Conservation (phyloP, 169 alveolate genomes). For the Eimeria falciformis region DNA sequence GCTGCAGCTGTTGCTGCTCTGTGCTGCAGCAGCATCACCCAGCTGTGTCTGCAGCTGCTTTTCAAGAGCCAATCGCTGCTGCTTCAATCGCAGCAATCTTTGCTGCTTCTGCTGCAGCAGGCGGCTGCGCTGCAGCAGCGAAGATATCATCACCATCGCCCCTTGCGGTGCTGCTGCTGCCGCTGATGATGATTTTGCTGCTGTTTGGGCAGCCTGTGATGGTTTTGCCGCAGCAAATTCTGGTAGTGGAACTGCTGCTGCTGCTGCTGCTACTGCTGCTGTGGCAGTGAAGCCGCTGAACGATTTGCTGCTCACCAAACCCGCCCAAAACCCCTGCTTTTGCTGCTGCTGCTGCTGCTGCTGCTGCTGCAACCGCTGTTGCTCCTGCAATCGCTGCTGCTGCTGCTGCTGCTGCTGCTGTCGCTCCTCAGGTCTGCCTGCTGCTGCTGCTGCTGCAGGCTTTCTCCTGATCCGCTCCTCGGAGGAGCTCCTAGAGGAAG, state of each 20-base stretch:
- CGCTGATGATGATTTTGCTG: slow-evolving; percentile 7
- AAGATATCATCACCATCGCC: slow-evolving; percentile 7
- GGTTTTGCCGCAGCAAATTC: slow-evolving; percentile 9
- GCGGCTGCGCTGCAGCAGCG: slow-evolving; percentile 31
- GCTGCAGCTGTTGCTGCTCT: slow-evolving; percentile 37
- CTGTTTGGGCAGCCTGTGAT: neutral
- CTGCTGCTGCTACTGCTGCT: slow-evolving; percentile 28
- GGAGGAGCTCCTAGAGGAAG: neutral
- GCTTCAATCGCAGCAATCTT: slow-evolving; percentile 3
- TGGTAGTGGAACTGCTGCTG: slow-evolving; percentile 8
- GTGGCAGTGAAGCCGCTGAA: slow-evolving; percentile 21
- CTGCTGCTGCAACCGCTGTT: slow-evolving; percentile 8
- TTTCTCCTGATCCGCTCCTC: slow-evolving; percentile 2
- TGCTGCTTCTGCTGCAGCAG: slow-evolving; percentile 65
- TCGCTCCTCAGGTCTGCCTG: slow-evolving; percentile 3
- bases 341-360: slow-evolving; percentile 52
- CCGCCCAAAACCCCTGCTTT: slow-evolving; percentile 34
- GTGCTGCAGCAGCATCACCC: slow-evolving; percentile 21
- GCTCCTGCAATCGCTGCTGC: slow-evolving; percentile 24
- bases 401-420: slow-evolving; percentile 25
- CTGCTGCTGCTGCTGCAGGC: slow-evolving; percentile 8
- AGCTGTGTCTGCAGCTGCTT: slow-evolving; percentile 34
- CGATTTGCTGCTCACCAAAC: slow-evolving; percentile 9
- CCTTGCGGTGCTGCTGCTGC: neutral
- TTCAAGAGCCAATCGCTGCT: slow-evolving; percentile 39